These are phyloP conservation scores for Coemansia sp. DNA, from an alignment of 192 early-diverging fungal species.

Conservation along the genomic window DNA sequence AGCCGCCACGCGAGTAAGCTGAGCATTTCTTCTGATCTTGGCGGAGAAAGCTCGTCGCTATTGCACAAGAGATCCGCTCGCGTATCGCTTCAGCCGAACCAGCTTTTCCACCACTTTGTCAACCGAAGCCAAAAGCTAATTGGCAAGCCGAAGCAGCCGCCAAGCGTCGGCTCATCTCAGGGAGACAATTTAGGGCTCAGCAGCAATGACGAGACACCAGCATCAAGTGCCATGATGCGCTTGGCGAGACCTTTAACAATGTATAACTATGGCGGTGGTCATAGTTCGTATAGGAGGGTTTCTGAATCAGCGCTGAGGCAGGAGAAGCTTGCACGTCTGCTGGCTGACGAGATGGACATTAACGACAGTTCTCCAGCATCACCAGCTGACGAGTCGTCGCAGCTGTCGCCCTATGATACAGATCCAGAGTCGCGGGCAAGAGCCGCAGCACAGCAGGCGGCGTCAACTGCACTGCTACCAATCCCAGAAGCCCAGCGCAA, in stretches of 20 bases:
- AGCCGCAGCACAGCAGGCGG: background rate
- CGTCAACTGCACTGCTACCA: slow-evolving; percentile 2
- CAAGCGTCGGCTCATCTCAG: background rate
- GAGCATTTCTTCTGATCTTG: slow-evolving; percentile 43
- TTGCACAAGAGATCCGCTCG: slow-evolving; percentile 23
- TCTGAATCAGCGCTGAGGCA: slow-evolving; percentile 40
- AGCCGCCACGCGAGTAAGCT: slow-evolving; percentile 41
- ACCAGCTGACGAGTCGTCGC: slow-evolving; percentile 22
- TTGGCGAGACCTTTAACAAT: slow-evolving; percentile 41
- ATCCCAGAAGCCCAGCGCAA: slow-evolving; percentile 25
- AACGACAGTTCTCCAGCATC: slow-evolving; percentile 41
- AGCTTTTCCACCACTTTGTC: slow-evolving; percentile 27
- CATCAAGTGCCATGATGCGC: slow-evolving; percentile 8
- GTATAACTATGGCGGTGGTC: slow-evolving; percentile 22
- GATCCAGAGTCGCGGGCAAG: slow-evolving; percentile 5
- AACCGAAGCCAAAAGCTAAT: slow-evolving; percentile 2
- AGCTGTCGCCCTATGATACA: slow-evolving; percentile 12
- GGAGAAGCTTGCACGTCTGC: slow-evolving; percentile 41
- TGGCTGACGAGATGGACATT: slow-evolving; percentile 31
- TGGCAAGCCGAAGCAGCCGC: slow-evolving; percentile 6
- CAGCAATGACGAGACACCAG: slow-evolving; percentile 6
- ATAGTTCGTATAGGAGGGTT: slow-evolving; percentile 19
- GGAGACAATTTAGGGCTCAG: background rate
- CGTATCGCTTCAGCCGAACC: slow-evolving; percentile 41
- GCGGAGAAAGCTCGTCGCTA: slow-evolving; percentile 10